Percentiles rank a stretch among this genome's conserved stretches.
These are phyloP conservation scores for Sporothrix luriei DNA, from an alignment of 2,329 filamentous ascomycete genomes.

Conservation along the genomic window DNA sequence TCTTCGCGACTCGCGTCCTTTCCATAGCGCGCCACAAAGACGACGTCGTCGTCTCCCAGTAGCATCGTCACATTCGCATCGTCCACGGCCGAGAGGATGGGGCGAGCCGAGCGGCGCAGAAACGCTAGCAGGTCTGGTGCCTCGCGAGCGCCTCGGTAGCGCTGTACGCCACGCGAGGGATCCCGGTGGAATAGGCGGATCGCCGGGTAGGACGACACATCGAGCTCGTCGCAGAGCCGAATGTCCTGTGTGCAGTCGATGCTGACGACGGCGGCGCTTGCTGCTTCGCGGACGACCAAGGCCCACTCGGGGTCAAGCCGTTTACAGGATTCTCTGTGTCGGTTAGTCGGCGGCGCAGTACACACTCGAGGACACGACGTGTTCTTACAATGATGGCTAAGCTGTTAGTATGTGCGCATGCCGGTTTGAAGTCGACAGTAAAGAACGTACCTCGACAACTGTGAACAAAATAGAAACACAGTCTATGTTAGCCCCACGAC, in stretches of 20 bases:
- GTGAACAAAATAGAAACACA: not conserved
- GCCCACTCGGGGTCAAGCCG: slow-evolving; percentile 46
- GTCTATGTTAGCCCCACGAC: not conserved
- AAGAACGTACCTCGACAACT: slow-evolving; percentile 35
- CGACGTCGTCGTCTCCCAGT: slow-evolving; percentile 45
- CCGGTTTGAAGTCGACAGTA: not conserved
- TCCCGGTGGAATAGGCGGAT: slow-evolving; percentile 49
- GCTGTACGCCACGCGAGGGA: slow-evolving; percentile 38
- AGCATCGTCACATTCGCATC: slow-evolving; percentile 43
- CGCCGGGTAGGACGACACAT: slow-evolving; percentile 51
- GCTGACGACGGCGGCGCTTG: slow-evolving; percentile 39
- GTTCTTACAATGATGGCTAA: slow-evolving; percentile 33
- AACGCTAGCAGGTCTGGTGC: slow-evolving; percentile 37
- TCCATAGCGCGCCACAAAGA: slow-evolving; percentile 48
- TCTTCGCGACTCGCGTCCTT: slow-evolving; percentile 37
- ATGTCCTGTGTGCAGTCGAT: slow-evolving; percentile 48
- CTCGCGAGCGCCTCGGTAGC: slow-evolving; percentile 51
- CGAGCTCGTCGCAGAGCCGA: slow-evolving; percentile 47
- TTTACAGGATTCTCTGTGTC: slow-evolving; percentile 41
- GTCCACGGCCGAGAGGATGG: slow-evolving; percentile 40
- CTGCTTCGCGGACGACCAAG: slow-evolving; percentile 34
- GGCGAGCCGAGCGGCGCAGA: slow-evolving; percentile 40
- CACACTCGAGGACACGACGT: not conserved
- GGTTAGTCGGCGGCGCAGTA: not conserved
- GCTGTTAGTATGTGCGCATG: not conserved